Percentiles rank a stretch among this genome's conserved stretches.
Evolutionary conservation across 257 asterid genomes (phyloP).

Genomic region (Solanum corneliomulleri): DNA sequence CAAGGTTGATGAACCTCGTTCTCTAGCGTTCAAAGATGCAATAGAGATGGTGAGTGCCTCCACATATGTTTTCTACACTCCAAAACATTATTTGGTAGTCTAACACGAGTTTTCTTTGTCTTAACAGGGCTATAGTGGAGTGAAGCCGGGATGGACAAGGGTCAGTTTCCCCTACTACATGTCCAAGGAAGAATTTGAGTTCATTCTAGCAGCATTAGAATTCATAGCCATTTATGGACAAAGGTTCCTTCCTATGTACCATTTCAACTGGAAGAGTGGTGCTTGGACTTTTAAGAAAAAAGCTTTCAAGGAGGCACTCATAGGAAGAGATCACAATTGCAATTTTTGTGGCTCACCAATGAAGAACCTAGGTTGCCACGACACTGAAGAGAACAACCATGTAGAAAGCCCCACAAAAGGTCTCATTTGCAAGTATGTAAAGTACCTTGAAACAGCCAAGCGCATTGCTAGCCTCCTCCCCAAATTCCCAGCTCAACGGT

Average conservation of each 20-base stretch:
- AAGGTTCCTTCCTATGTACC: slow-evolving; percentile 39
- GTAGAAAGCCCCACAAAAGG: background rate
- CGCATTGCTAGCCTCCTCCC: slow-evolving; percentile 35
- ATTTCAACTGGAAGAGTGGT: slow-evolving; percentile 49
- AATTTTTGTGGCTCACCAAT: slow-evolving; percentile 4
- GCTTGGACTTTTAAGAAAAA: slow-evolving; percentile 44
- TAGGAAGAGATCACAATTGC: background rate
- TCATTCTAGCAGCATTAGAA: slow-evolving; percentile 41
- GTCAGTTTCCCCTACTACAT: slow-evolving; percentile 67
- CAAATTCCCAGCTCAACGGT: slow-evolving; percentile 25
- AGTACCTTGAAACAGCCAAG: slow-evolving; percentile 44
- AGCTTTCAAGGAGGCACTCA: background rate
- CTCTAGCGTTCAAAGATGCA: slow-evolving; percentile 28
- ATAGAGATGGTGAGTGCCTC: slow-evolving; percentile 26
- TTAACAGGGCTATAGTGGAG: slow-evolving; percentile 50
- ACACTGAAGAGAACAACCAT: background rate
- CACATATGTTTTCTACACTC: background rate
- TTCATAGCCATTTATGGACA: slow-evolving; percentile 55
- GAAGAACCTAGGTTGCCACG: slow-evolving; percentile 4
- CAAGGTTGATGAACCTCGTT: slow-evolving; percentile 20
- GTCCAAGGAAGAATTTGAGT: slow-evolving; percentile 54
- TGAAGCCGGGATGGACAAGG: slow-evolving; percentile 78
- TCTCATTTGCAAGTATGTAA: slow-evolving; percentile 3
- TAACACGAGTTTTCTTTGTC: background rate
- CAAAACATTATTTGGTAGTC: background rate